Base-by-base conservation (phyloP, 176 grass and related monocot species). In the Sorghum bicolor region DNA sequence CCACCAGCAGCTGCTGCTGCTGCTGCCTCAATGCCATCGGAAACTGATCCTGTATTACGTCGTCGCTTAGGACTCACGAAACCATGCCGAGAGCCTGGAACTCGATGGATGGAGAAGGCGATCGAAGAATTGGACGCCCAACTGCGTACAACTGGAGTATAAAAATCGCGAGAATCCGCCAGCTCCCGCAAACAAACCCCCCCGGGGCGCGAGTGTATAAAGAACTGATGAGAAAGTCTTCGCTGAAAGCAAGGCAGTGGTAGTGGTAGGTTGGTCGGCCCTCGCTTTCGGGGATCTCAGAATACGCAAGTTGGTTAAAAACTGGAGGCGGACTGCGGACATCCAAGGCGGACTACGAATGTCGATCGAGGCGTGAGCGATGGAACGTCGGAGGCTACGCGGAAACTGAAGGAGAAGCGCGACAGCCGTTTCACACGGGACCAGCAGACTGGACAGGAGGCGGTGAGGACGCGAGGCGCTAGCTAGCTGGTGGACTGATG, bases 271-370 rank as follows among this genome's bases (percentile, higher is more conserved):
- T 90, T 11, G 88, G 78, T 73, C 36, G 72, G 20, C 53, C 60
- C 76, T 86, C 83, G 66, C 83, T 86, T 25, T 90, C 88, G 58
- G 37, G 55, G 80, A 90, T 68, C 78, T 58, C 33, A 47, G 72
- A 81, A 64, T 77, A 64, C 52, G 41, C 83, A n/a, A 70, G 41
- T 76, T 55, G 44, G 83, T 89, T 89, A 85, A 41, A 76, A 47
- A 81, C n/a, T 26, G 52, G 52, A 15, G 47, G 64, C 57, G 24
- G 39, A 31, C 71, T 34, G 64, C 57, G 24, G 39, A 31, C 71
- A 43, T 20, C 57, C 24, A 45, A 45, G 28, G 20, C 25, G 1
- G 8, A 22, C 53, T 65, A 44, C 53, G 50, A 52, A 53, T 53
- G 22, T 53, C 50, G 50, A 53, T 22, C 19, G 50, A 53, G 50